A percentile compares a stretch with the other conserved stretches of the same genome.
Conservation (phyloP, 139 green algal species). For the Auxenochlorella pyrenoidosa region DNA sequence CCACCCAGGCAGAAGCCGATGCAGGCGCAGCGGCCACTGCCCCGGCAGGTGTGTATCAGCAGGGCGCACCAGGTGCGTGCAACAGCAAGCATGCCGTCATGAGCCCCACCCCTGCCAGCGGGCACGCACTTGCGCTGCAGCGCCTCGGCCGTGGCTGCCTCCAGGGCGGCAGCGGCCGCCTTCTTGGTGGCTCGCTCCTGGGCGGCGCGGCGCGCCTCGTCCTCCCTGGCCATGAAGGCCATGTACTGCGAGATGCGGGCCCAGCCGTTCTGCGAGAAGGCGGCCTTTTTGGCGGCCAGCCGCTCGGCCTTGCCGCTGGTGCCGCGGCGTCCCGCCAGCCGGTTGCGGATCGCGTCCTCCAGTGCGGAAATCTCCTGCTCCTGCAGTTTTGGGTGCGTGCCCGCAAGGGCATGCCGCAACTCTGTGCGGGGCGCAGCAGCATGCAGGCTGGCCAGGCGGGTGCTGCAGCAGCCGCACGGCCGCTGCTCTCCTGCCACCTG, state of each 20-base stretch:
- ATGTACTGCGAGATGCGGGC: constrained; percentile 24
- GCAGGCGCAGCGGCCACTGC: no score
- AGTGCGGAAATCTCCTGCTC: constrained; percentile 25
- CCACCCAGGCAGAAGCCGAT: no score
- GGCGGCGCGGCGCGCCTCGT: not conserved
- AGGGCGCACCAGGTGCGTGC: no score
- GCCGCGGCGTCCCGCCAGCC: constrained; percentile 7
- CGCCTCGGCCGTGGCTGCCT: not conserved
- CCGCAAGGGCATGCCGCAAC: not conserved
- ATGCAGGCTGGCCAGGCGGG: no score
- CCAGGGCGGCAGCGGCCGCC: not conserved
- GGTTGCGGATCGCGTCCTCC: constrained; percentile 34
- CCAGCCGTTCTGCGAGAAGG: constrained; percentile 27
- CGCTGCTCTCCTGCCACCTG: not conserved
- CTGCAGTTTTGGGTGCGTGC: not conserved
- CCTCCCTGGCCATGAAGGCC: constrained; percentile 30
- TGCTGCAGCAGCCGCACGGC: not conserved
- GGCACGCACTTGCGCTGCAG: constrained; percentile 11
- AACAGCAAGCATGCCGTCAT: no score
- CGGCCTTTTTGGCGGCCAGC: constrained; percentile 21
- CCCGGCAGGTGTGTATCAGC: no score
- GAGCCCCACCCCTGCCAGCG: not conserved
- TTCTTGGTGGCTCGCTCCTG: not conserved
- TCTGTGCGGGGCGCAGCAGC: no score
- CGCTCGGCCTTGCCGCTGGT: constrained; percentile 20